Evolutionary conservation across 2,329 filamentous ascomycete genomes (phyloP), one percentile per base, ranked within the genome.

Genomic region (Fusarium brachygibbosum): DNA sequence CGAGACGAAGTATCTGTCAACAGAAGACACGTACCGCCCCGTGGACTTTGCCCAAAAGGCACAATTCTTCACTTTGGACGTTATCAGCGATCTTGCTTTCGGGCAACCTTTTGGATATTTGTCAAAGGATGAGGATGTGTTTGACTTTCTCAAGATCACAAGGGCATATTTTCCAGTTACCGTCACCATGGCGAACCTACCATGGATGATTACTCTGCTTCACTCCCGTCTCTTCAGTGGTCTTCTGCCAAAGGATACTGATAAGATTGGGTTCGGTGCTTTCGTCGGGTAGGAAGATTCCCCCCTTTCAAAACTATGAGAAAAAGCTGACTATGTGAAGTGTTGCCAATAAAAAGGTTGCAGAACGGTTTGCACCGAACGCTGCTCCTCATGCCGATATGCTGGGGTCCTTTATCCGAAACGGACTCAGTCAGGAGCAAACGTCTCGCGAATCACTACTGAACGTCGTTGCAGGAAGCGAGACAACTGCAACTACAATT

Each of bases 61-160:
- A 0, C 82, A 85, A 19, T 86, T 79, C 73, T 84, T 87, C 58
- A 84, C 85, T 0, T 76, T 88, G 3, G 86, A 88, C 66, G 83
- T 86, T 11, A 85, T 88, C 61, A 84, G 81, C 42, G 78, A 80
- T 25, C 76, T 88, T 17, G 83, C 83, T 1, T 81, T 87, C 17
- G 85, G 85, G n/a, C 75, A 79, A 16, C 50, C 82, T 0, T 87
- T 86, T 55, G 84, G 85, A 28, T 81, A 86, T 71, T 75, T 88
- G 5, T 72, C 72, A 1, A 74, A 75, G 9, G 83, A 88, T 66
- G 67, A 74, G 2, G 86, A 87, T 48, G 74, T 83, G 2, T 78
- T 83, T 38, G 71, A 72, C 12, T 81, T 83, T 53, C 59, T 84
- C 38, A 70, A 77, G 3, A 64, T 64, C 14, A 64, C 59, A 16